Conservation (phyloP, 2,329 filamentous ascomycete genomes). For the Pezicula radicicola region DNA sequence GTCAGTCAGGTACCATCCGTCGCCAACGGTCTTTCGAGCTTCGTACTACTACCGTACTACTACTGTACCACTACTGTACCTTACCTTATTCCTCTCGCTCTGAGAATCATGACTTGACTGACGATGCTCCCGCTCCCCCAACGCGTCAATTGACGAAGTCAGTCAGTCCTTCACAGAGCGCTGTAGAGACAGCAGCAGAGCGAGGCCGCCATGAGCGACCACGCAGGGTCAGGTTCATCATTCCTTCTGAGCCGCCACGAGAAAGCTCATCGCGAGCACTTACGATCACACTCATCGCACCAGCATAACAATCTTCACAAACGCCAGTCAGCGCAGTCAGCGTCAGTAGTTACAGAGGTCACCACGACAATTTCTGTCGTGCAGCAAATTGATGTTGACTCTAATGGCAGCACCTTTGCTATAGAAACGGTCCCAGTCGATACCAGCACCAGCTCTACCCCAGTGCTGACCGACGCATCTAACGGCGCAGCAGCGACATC, state of each 20-base stretch:
- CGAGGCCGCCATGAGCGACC: conserved; percentile 23
- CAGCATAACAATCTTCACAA: conserved; percentile 19
- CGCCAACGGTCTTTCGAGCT: no score
- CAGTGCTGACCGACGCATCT: conserved; percentile 6
- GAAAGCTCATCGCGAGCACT: conserved; percentile 28
- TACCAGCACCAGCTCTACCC: conserved; percentile 5
- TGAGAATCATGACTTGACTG: neutral
- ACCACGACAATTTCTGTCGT: conserved; percentile 24
- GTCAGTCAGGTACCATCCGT: no score
- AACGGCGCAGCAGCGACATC: neutral
- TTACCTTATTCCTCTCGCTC: neutral
- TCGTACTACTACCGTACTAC: no score
- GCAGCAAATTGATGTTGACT: conserved; percentile 27
- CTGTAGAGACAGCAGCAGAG: conserved; percentile 26
- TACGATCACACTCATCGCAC: conserved; percentile 2
- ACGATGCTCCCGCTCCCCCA: neutral
- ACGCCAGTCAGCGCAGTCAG: conserved; percentile 3
- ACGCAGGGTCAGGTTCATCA: conserved; percentile 24
- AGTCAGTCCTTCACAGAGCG: conserved; percentile 7
- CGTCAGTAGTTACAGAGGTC: conserved; percentile 21
- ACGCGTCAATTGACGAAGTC: neutral
- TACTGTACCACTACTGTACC: neutral
- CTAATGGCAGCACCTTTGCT: conserved; percentile 22
- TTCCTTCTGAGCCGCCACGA: conserved; percentile 29
- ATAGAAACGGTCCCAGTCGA: conserved; percentile 15